Evolutionary conservation across 176 grass and related monocot genomes (phyloP).

Genomic region (Calamus simplicifolius): DNA sequence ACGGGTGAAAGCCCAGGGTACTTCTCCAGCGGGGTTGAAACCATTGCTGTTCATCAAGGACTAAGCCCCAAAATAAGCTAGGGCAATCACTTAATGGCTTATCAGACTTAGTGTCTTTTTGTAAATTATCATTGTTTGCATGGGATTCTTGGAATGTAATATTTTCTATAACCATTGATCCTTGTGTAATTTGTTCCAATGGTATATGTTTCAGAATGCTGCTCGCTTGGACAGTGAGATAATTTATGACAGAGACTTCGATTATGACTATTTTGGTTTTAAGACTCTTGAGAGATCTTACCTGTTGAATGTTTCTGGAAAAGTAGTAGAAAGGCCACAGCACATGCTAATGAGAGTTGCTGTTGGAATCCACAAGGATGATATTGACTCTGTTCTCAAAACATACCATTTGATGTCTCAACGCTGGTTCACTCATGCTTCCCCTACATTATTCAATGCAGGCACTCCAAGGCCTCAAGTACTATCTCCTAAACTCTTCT

Average conservation of each 20-base stretch:
- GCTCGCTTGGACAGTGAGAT: conserved; percentile 83
- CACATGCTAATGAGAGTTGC: conserved; percentile 99
- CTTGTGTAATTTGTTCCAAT: not conserved
- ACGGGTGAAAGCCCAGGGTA: too few relatives aligned
- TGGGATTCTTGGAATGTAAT: too few relatives aligned
- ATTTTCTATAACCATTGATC: not conserved
- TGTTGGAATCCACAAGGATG: conserved; percentile 91
- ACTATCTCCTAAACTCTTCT: conserved; percentile 3
- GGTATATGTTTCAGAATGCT: conserved; percentile 54
- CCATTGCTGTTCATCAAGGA: too few relatives aligned
- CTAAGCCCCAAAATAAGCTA: too few relatives aligned
- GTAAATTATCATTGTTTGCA: too few relatives aligned
- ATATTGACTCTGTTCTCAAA: conserved; percentile 65
- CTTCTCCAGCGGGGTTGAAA: too few relatives aligned
- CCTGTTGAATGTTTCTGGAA: conserved; percentile 59
- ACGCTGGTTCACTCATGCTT: conserved; percentile 97
- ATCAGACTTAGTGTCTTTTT: too few relatives aligned
- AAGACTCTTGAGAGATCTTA: conserved; percentile 98
- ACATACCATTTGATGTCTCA: conserved; percentile 94
- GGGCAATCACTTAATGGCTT: too few relatives aligned
- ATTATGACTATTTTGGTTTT: conserved; percentile 96
- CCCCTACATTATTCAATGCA: conserved; percentile 81
- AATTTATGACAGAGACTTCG: conserved; percentile 96
- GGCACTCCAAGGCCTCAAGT: conserved; percentile 90
- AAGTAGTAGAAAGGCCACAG: conserved; percentile 70